Percentiles rank a stretch among this genome's conserved stretches.
These are phyloP conservation scores for Penicillium freii DNA, from an alignment of 2,329 filamentous ascomycete genomes.

Conservation along the genomic window DNA sequence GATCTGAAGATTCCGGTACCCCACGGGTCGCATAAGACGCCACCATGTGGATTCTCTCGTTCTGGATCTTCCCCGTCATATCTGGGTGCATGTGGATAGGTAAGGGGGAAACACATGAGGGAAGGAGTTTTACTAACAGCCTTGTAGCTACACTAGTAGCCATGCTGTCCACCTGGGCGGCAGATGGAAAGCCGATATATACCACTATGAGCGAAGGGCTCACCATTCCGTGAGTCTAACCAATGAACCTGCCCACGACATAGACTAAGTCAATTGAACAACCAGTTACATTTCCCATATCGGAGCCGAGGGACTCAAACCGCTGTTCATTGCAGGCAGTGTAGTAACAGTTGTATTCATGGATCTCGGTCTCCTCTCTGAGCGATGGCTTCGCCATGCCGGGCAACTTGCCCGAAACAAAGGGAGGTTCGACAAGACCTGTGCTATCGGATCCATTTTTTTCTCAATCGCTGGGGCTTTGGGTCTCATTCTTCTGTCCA, in stretches of 20 bases:
- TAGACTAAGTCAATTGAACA: not conserved
- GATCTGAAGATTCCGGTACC: not conserved
- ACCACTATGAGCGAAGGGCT: conserved; percentile 1
- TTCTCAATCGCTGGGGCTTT: conserved; percentile 7
- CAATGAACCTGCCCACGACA: not conserved
- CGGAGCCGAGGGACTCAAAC: conserved; percentile 9
- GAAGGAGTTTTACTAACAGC: not conserved
- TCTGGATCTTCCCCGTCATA: conserved; percentile 10
- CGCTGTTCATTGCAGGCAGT: conserved; percentile 10
- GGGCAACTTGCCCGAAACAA: conserved; percentile 10
- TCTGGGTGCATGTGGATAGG: conserved; percentile 13
- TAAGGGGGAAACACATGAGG: not conserved
- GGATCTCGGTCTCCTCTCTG: conserved; percentile 4
- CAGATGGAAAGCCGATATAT: conserved; percentile 9
- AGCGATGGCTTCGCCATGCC: conserved; percentile 13
- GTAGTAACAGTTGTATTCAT: conserved; percentile 11
- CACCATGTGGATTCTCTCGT: conserved; percentile 13
- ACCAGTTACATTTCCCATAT: conserved; percentile 13
- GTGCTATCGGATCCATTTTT: conserved; percentile 8
- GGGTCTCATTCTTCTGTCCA: conserved; percentile 7
- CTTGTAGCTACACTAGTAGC: conserved; percentile 5
- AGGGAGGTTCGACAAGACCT: conserved; percentile 8
- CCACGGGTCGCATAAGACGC: not conserved
- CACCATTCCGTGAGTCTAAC: conserved; percentile 9
- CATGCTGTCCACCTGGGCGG: conserved; percentile 8